Evolutionary conservation across 306 rosid genomes (phyloP).

Genomic region (Herpetospermum pedunculosum): DNA sequence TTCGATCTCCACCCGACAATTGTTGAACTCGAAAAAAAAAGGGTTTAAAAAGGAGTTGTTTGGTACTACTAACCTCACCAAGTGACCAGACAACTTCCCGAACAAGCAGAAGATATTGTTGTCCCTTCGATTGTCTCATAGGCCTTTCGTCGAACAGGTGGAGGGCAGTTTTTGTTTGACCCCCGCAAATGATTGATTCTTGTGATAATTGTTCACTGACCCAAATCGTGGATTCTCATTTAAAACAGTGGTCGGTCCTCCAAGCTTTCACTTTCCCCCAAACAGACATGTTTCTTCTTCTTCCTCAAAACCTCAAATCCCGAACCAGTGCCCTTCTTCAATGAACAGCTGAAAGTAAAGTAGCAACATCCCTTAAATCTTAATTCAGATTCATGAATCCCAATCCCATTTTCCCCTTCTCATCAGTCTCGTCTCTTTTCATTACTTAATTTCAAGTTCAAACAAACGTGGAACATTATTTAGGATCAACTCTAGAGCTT

Average conservation of each 20-base stretch:
- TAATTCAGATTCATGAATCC: conserved; percentile 4
- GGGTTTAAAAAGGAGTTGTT: not conserved
- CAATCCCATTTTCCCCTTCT: not conserved
- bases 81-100: conserved; percentile 4
- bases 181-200: conserved; percentile 5
- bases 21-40: no score
- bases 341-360: conserved; percentile 4
- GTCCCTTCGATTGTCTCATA: conserved; percentile 2
- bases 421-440: not conserved
- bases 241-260: not conserved
- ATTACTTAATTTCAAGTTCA: not conserved
- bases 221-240: conserved; percentile 6
- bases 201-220: conserved; percentile 7
- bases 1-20: no score
- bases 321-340: not conserved
- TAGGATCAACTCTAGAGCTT: no score
- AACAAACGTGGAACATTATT: not conserved
- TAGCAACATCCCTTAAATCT: not conserved
- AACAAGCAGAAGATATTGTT: conserved; percentile 3
- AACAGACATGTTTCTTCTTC: conserved; percentile 8
- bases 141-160: conserved; percentile 1
- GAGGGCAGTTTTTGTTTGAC: not conserved
- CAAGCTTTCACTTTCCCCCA: conserved; percentile 3
- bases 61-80: conserved; percentile 5
- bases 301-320: not conserved